phyloP scores from a whole-genome alignment of 2,329 filamentous ascomycete genomes.

The Pseudopyrenochaeta lycopersici region DNA sequence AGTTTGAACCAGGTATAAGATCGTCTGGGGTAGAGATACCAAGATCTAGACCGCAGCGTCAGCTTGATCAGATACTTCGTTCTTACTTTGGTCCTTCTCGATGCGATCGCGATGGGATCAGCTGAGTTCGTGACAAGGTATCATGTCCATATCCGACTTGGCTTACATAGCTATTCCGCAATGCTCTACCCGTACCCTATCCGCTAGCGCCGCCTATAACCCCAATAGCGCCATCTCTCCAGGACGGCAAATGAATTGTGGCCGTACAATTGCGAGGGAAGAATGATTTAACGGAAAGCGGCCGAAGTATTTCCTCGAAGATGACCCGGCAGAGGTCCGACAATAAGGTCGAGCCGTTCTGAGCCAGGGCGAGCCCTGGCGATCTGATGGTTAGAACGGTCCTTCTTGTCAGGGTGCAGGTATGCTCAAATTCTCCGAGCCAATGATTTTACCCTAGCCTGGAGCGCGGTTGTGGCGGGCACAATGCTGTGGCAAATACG shows the following conservation, averaged over 20 bases:
- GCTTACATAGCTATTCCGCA: neutral
- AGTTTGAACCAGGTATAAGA: too few species aligned
- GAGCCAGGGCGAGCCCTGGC: neutral
- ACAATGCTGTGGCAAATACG: neutral
- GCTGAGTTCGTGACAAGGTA: neutral
- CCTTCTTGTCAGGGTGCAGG: neutral
- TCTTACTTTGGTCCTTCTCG: neutral
- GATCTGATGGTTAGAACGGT: neutral
- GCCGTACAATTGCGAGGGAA: neutral
- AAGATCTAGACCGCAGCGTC: neutral
- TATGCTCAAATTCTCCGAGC: neutral
- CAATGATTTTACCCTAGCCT: neutral
- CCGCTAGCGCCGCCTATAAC: neutral
- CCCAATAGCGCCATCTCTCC: neutral
- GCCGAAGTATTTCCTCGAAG: too few species aligned
- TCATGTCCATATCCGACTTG: slow-evolving; percentile 2
- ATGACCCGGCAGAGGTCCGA: too few species aligned
- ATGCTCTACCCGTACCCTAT: neutral
- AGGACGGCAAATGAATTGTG: neutral
- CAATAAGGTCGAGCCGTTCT: too few species aligned
- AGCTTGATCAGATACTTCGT: neutral
- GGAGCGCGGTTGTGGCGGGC: neutral
- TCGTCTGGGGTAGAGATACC: neutral
- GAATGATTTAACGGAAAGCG: neutral
- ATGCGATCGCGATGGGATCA: neutral